phyloP scores from a whole-genome alignment of 2,329 filamentous ascomycete genomes.

The Fusarium multiceps region DNA sequence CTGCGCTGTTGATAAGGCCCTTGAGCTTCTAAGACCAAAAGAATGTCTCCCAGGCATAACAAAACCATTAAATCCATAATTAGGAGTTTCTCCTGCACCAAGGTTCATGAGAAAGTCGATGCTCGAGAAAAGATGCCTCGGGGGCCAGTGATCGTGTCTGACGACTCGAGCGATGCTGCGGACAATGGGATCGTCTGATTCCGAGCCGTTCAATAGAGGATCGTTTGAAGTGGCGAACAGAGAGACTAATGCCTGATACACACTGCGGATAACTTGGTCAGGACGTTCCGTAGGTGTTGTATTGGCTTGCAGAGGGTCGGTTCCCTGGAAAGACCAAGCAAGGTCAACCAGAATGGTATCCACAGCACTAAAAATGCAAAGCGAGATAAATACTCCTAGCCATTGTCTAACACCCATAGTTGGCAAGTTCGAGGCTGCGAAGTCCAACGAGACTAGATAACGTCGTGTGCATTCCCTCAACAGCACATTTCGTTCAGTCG shows the following conservation, averaged over 20 bases:
- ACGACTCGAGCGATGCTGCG: constrained; percentile 59
- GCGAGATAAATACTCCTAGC: constrained; percentile 64
- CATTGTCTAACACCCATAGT: constrained; percentile 58
- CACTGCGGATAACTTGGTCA: constrained; percentile 56
- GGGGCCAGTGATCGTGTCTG: constrained; percentile 59
- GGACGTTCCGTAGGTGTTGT: constrained; percentile 22
- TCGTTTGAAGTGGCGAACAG: constrained; percentile 61
- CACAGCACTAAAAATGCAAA: constrained; percentile 69
- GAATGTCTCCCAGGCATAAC: constrained; percentile 41
- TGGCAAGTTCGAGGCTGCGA: constrained; percentile 54
- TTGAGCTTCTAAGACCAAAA: constrained; percentile 5
- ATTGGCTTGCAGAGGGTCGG: constrained; percentile 20
- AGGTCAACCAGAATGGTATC: constrained; percentile 64
- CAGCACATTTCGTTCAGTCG: constrained; percentile 59
- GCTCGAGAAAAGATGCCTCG: constrained; percentile 59
- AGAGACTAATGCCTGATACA: constrained; percentile 64
- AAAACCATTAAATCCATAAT: constrained; percentile 50
- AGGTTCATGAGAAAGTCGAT: constrained; percentile 63
- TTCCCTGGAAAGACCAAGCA: constrained; percentile 32
- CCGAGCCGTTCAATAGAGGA: constrained; percentile 54
- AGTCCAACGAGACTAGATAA: constrained; percentile 66
- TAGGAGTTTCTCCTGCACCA: constrained; percentile 57
- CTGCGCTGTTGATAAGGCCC: constrained; percentile 25
- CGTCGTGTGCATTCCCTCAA: constrained; percentile 63
- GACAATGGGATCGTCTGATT: constrained; percentile 58